Evolutionary conservation across 1,284 basidiomycete species (phyloP).

Genomic region (Boletus sp.): DNA sequence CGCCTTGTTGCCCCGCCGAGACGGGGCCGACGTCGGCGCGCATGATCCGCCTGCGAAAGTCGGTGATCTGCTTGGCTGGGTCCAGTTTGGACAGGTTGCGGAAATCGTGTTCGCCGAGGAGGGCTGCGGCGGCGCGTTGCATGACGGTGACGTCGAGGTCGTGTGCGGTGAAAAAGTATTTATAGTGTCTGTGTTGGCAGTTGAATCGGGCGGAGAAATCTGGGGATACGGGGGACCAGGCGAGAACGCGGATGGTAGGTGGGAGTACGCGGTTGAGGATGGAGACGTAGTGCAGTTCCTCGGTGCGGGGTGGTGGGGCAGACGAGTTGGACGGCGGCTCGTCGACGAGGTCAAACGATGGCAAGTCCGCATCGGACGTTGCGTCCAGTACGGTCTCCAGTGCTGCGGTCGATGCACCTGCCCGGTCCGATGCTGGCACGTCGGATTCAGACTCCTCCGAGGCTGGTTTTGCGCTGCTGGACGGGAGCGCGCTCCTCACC

Average conservation of each 20-base stretch:
- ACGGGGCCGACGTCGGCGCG: slow-evolving; percentile 58
- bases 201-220: slow-evolving; percentile 88
- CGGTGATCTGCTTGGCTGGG: slow-evolving; percentile 86
- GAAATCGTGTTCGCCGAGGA: slow-evolving; percentile 94
- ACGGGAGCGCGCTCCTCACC: slow-evolving; percentile 65
- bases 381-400: not conserved
- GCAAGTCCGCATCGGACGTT: slow-evolving; percentile 9
- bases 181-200: slow-evolving; percentile 90
- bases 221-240: slow-evolving; percentile 87
- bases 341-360: slow-evolving; percentile 18
- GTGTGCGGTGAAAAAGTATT: slow-evolving; percentile 84
- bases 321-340: slow-evolving; percentile 30
- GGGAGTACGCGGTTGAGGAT: slow-evolving; percentile 91
- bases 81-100: slow-evolving; percentile 96
- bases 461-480: not conserved
- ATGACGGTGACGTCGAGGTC: slow-evolving; percentile 73
- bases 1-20: not conserved
- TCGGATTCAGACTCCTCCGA: not conserved
- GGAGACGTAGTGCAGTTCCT: slow-evolving; percentile 75
- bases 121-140: slow-evolving; percentile 66
- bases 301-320: slow-evolving; percentile 23
- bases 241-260: slow-evolving; percentile 84
- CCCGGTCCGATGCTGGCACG: not conserved
- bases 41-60: slow-evolving; percentile 65
- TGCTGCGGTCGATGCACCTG: not conserved